A percentile compares a stretch with the other conserved stretches of the same genome.
Conservation (phyloP, 1,139 yeast species). For the Debaryomyces psychrophilus region DNA sequence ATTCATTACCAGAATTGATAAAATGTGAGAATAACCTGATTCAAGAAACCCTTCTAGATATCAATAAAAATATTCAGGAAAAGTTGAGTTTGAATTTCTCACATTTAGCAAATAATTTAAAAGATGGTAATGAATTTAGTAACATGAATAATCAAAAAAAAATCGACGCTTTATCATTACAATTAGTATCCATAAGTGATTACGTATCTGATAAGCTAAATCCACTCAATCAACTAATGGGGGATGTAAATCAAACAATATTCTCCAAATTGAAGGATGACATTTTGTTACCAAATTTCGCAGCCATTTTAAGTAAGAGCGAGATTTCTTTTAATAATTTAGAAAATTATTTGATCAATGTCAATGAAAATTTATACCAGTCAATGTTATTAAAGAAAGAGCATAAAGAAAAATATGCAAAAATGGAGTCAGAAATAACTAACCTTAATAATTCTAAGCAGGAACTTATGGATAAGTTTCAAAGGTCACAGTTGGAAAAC, state of each 20-base stretch:
- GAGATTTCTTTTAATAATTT: background rate
- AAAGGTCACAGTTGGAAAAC: background rate
- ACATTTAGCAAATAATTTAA: background rate
- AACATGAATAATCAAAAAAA: background rate
- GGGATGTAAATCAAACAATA: background rate
- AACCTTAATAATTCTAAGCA: background rate
- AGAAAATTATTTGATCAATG: background rate
- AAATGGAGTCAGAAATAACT: background rate
- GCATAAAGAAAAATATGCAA: background rate
- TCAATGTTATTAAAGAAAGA: background rate
- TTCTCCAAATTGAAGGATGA: constrained; percentile 1
- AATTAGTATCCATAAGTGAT: background rate
- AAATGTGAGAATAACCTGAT: background rate
- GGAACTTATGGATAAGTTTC: background rate
- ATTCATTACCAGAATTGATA: background rate
- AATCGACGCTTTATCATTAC: background rate
- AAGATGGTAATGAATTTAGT: background rate
- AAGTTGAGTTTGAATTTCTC: background rate
- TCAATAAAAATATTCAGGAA: background rate
- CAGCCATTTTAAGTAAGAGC: constrained; percentile 3
- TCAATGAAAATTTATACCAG: background rate
- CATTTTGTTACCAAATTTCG: constrained; percentile 5
- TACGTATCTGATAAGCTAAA: background rate
- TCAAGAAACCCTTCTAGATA: background rate
- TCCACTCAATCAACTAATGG: background rate